Base-by-base conservation (phyloP, 495 filamentous ascomycete species). In the Penicillium paradoxum region DNA sequence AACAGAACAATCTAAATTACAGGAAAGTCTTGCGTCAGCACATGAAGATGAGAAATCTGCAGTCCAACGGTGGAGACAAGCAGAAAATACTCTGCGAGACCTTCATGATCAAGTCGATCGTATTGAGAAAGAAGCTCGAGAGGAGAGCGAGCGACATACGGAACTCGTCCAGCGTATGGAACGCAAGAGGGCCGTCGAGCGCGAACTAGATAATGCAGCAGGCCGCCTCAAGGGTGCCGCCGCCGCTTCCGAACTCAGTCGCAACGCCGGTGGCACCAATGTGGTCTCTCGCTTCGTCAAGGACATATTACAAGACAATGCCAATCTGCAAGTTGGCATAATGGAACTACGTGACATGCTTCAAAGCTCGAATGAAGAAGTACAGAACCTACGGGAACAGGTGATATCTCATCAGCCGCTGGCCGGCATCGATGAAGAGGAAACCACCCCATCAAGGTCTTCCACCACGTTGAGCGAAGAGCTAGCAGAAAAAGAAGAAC, bases 231-330 rank as follows among this genome's bases (percentile, higher is more conserved):
- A 90, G 66, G 87, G 87, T 13, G 87, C 87, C 2, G 88, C 88
- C 2, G 86, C 84, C 3, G 76, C 79, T 25, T 85, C 78, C 48
- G 80, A 81, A 18, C 62, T 83, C 53, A 76, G 77, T 6, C 79
- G 78, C 9, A 75, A 76, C 24, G 75, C 78, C 41, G 65, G 63
- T 50, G 77, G 80, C 6, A 78, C 79, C 33, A 81, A 75, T 49
- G 89, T 95, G 13, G 87, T 97, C 7, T 91, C 88, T 30, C 87
- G 90, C 60, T 97, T 98, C 54, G 92, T 98, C 49, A 90, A 90
- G 63, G 92, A 97, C 60, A 91, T 98, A 40, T 70, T 98, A 32
- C 88, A 95, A 62, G 92, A 98, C 64, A 98, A 98, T 63, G 89
- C 89, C 13, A 95, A 90, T 57, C 73, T 98, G 43, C 92, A 97